Evolutionary conservation across 352 stramenopile species (phyloP), one percentile per base, ranked within the genome.

Genomic region (Pythium brassicae): DNA sequence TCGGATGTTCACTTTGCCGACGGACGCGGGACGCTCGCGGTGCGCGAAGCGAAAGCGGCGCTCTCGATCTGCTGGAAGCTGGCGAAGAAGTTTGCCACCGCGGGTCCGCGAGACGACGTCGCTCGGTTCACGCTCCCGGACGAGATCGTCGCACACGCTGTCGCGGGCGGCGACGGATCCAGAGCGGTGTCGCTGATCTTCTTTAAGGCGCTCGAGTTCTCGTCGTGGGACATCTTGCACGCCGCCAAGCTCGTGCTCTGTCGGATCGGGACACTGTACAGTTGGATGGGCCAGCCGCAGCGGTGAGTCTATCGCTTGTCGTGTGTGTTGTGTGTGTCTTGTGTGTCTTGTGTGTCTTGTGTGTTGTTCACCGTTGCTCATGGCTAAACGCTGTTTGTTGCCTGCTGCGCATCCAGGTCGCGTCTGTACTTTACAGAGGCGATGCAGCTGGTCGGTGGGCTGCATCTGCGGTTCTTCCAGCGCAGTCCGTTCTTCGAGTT

Each of bases 11-110:
- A 74, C 44, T 87, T 89, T 59, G 61, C 53, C 4, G 63, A 78
- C 71, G 78, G 81, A 2, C 61, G 65, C 43, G 64, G 58, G 14
- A 58, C 66, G 19, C 55, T 54, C 22, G 74, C 81, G n/a, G 76
- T 91, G 34, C 48, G 48, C 15, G 72, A 87, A 57, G 71, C 72
- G 15, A 91, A 87, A 58, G 56, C 63, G 25, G 80, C 78, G 19
- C 59, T 91, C 3, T 78, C 69, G 9, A 72, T 91, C 53, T 91
- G 78, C 50, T 89, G 76, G 74, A 87, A 81, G 65, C 47, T 91
- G 20, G 66, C 68, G 8, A 82, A 69, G 54, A 83, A 64, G 46
- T 89, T 69, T 52, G 59, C 57, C 6, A 62, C 55, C 7, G 32
- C 56, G 5, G 50, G 54, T 8, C 58, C 53, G 2, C 34, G 49